These are phyloP conservation scores for Telfairia occidentalis DNA, from an alignment of 331 rosid species.

Conservation along the genomic window DNA sequence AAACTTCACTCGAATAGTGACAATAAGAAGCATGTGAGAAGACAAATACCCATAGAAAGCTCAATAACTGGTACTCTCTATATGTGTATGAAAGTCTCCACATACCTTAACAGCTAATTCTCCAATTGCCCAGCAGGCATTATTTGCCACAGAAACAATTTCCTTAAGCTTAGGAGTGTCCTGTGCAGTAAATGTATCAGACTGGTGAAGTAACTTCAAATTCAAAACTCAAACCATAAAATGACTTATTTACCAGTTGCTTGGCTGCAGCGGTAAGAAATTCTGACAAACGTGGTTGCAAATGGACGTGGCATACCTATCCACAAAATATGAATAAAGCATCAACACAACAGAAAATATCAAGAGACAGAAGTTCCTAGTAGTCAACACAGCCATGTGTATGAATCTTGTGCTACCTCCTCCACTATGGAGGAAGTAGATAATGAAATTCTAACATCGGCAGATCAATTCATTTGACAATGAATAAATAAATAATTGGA, in stretches of 20 bases:
- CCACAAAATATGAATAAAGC: conserved; percentile 18
- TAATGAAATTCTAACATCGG: neutral
- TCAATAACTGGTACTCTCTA: neutral
- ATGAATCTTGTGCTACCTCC: neutral
- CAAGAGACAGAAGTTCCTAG: neutral
- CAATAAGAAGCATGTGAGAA: neutral
- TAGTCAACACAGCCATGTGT: neutral
- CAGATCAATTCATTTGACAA: neutral
- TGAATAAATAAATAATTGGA: neutral
- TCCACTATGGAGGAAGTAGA: neutral
- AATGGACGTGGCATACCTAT: conserved; percentile 77
- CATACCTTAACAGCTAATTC: conserved; percentile 95
- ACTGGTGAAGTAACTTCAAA: conserved; percentile 16
- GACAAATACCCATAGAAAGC: neutral
- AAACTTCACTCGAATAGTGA: neutral
- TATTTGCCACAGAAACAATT: conserved; percentile 87
- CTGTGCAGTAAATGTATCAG: conserved; percentile 29
- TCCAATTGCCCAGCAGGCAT: conserved; percentile 99
- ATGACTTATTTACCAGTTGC: conserved; percentile 62
- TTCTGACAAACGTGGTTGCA: conserved; percentile 71
- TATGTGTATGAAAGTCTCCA: neutral
- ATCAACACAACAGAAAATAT: neutral
- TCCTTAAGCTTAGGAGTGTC: conserved; percentile 66
- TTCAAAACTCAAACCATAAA: conserved; percentile 3
- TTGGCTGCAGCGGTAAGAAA: conserved; percentile 78